These are phyloP conservation scores for Thelonectria olida DNA, from an alignment of 2,329 filamentous ascomycete species.

Conservation along the genomic window DNA sequence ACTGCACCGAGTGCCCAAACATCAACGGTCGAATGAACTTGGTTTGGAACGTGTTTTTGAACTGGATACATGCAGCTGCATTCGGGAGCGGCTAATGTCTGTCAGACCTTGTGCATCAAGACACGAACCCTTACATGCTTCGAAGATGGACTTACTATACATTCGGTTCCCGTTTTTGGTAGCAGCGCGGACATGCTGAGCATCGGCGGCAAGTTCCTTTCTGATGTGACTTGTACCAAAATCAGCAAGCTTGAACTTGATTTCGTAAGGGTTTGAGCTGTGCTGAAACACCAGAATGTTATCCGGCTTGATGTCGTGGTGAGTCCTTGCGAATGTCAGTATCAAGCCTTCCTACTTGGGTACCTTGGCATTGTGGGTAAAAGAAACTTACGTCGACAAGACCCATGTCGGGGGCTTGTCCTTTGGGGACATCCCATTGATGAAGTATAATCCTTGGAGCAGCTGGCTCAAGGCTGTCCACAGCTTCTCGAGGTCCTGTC, in stretches of 20 bases:
- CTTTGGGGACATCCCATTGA: background rate
- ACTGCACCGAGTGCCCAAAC: conserved; percentile 23
- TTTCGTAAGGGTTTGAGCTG: background rate
- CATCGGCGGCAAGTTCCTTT: background rate
- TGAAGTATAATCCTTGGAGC: background rate
- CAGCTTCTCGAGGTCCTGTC: background rate
- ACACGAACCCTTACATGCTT: background rate
- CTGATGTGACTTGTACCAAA: conserved; percentile 14
- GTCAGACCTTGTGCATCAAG: background rate
- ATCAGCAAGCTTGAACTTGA: conserved; percentile 11
- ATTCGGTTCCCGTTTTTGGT: conserved; percentile 15
- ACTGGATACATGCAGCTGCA: background rate
- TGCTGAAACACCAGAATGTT: conserved; percentile 25
- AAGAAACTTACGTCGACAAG: background rate
- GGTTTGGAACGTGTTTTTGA: background rate
- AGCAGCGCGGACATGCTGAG: accelerated
- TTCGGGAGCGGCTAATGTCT: conserved; percentile 14
- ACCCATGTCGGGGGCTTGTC: background rate
- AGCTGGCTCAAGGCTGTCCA: conserved; percentile 11
- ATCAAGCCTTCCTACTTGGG: too few species aligned
- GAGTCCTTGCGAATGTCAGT: background rate
- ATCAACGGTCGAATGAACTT: background rate
- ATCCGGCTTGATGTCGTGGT: conserved; percentile 23
- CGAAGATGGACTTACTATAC: conserved; percentile 17
- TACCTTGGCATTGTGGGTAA: too few species aligned